Conservation (phyloP, 305 asterid species). For the Plantago coronopus region DNA sequence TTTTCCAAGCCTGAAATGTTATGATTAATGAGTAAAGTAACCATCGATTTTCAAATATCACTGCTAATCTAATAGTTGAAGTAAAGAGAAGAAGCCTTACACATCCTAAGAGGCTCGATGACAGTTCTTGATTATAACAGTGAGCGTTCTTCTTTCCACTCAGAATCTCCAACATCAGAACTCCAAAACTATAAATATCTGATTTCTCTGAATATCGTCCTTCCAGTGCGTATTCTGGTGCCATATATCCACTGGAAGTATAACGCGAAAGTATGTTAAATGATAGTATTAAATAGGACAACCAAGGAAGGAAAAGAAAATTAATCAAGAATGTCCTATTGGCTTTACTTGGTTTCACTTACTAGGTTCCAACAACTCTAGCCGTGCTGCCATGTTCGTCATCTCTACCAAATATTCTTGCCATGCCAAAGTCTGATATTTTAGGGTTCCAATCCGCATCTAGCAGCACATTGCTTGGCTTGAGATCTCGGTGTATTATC, state of each 20-base stretch:
- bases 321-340: neutral
- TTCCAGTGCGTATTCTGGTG: slow-evolving; percentile 49
- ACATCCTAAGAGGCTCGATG: slow-evolving; percentile 40
- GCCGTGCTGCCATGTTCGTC: slow-evolving; percentile 34
- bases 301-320: neutral
- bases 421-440: slow-evolving; percentile 50
- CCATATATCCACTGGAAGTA: slow-evolving; percentile 32
- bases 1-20: slow-evolving; percentile 38
- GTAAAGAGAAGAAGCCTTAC: slow-evolving; percentile 25
- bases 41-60: no score
- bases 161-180: slow-evolving; percentile 40
- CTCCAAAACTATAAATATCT: slow-evolving; percentile 56
- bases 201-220: slow-evolving; percentile 52
- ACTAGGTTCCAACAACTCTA: slow-evolving; percentile 44
- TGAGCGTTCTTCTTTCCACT: slow-evolving; percentile 38
- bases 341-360: slow-evolving; percentile 9
- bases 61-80: neutral
- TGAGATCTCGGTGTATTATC: slow-evolving; percentile 40
- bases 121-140: slow-evolving; percentile 25
- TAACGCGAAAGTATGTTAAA: neutral
- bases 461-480: slow-evolving; percentile 29
- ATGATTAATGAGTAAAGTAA: neutral
- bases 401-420: slow-evolving; percentile 32
- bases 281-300: neutral
- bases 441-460: slow-evolving; percentile 34